phyloP scores from a whole-genome alignment of 352 stramenopile genomes.

The Pythium apleroticum region DNA sequence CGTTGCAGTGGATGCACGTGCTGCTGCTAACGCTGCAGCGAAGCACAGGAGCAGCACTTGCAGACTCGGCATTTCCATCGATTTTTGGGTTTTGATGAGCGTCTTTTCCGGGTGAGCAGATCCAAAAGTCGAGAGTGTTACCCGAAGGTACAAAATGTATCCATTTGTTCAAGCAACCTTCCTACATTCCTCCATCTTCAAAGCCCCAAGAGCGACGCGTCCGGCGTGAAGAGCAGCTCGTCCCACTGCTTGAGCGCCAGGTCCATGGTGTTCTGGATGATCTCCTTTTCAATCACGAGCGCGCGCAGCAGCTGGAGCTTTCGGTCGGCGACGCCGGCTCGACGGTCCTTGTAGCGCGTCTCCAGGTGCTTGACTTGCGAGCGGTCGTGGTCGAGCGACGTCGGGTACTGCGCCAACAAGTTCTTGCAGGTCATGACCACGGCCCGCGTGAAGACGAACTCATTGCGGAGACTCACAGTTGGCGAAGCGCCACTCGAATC shows the following conservation, averaged over 20 bases:
- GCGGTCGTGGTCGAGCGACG: slow-evolving; percentile 27
- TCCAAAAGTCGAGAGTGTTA: slow-evolving; percentile 8
- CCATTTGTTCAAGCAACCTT: slow-evolving; percentile 20
- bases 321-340: slow-evolving; percentile 5
- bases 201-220: slow-evolving; percentile 39
- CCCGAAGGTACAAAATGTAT: slow-evolving; percentile 15
- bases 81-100: slow-evolving; percentile 5
- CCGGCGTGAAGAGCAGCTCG: slow-evolving; percentile 40
- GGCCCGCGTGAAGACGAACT: slow-evolving; percentile 31
- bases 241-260: slow-evolving; percentile 48
- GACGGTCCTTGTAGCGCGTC: slow-evolving; percentile 11
- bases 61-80: not conserved
- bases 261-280: slow-evolving; percentile 50
- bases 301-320: slow-evolving; percentile 38
- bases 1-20: not conserved
- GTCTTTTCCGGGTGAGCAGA: slow-evolving; percentile 1
- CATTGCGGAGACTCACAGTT: slow-evolving; percentile 31
- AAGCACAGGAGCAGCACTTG: not conserved
- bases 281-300: slow-evolving; percentile 61
- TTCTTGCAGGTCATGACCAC: slow-evolving; percentile 29
- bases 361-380: slow-evolving; percentile 10
- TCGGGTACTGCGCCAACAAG: slow-evolving; percentile 31
- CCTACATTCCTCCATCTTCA: slow-evolving; percentile 1
- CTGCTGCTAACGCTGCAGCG: not conserved
- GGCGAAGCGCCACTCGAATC: slow-evolving; percentile 4